A percentile compares a stretch with the other conserved stretches of the same genome.
These are phyloP conservation scores for Lippia alba DNA, from an alignment of 305 asterid species.

Conservation along the genomic window DNA sequence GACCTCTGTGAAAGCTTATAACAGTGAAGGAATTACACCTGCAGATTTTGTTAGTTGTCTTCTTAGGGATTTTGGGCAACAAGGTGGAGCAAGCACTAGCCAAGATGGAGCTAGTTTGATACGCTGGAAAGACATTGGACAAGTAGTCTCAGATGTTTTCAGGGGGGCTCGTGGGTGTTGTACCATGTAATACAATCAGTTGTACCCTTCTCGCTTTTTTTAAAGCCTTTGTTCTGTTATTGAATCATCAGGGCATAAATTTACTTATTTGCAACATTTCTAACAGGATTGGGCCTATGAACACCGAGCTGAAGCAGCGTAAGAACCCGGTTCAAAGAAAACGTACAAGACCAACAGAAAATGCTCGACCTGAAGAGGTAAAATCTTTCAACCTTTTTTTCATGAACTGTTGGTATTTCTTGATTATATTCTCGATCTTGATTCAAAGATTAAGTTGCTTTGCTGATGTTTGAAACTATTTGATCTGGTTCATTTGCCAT, in stretches of 20 bases:
- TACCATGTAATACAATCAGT: conserved; percentile 63
- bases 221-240: neutral
- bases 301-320: conserved; percentile 81
- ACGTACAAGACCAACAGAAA: conserved; percentile 62
- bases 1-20: conserved; percentile 71
- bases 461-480: conserved; percentile 17
- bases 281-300: conserved; percentile 94
- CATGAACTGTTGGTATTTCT: conserved; percentile 9
- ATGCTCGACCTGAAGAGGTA: conserved; percentile 85
- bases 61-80: conserved; percentile 70
- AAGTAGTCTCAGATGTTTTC: conserved; percentile 63
- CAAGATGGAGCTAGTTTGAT: conserved; percentile 49
- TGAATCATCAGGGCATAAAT: conserved; percentile 5
- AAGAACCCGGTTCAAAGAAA: conserved; percentile 63
- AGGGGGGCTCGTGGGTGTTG: conserved; percentile 72
- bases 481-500: neutral
- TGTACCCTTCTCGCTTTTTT: neutral
- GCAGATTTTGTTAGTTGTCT: conserved; percentile 73
- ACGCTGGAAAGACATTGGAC: conserved; percentile 77
- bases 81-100: conserved; percentile 58
- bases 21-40: conserved; percentile 74
- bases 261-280: conserved; percentile 2
- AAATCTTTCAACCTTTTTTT: conserved; percentile 1
- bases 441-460: neutral
- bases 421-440: neutral